A percentile compares a stretch with the other conserved stretches of the same genome.
Evolutionary conservation across 2,329 filamentous ascomycete species (phyloP).

Genomic region (Gaeumannomyces tritici): DNA sequence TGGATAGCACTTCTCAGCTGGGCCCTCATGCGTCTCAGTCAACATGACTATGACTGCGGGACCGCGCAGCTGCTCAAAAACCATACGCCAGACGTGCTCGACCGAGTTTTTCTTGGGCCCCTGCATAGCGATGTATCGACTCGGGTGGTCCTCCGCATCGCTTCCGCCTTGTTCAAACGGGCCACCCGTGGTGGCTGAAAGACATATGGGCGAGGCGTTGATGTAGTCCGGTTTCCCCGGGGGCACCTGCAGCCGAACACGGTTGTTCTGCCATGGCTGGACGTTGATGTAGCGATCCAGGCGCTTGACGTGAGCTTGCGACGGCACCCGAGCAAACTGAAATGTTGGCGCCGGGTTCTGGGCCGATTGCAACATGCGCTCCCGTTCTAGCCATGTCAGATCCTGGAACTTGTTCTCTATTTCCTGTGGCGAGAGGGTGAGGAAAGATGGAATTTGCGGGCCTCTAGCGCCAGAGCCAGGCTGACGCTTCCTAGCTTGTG

Average conservation of each 20-base stretch:
- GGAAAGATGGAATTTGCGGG: slow-evolving; percentile 18
- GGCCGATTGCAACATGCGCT: slow-evolving; percentile 30
- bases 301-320: slow-evolving; percentile 38
- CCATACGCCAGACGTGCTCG: slow-evolving; percentile 91
- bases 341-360: slow-evolving; percentile 26
- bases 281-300: slow-evolving; percentile 88
- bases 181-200: slow-evolving; percentile 28
- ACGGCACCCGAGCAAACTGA: slow-evolving; percentile 41
- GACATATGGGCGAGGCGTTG: slow-evolving; percentile 65
- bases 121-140: slow-evolving; percentile 83
- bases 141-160: slow-evolving; percentile 19
- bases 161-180: neutral
- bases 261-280: slow-evolving; percentile 79
- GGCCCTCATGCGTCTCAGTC: slow-evolving; percentile 74
- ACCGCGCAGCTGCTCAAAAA: slow-evolving; percentile 64
- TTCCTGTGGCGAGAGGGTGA: slow-evolving; percentile 27
- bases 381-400: slow-evolving; percentile 42
- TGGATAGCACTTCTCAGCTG: slow-evolving; percentile 74
- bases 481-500: neutral
- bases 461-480: neutral
- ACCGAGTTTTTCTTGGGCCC: slow-evolving; percentile 72
- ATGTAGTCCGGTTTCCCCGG: slow-evolving; percentile 68
- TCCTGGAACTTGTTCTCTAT: slow-evolving; percentile 38
- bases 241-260: slow-evolving; percentile 71
- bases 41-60: slow-evolving; percentile 88